A percentile compares a stretch with the other conserved stretches of the same genome.
phyloP scores from a whole-genome alignment of 2,329 filamentous ascomycete genomes.

The Pseudogymnoascus sp. region DNA sequence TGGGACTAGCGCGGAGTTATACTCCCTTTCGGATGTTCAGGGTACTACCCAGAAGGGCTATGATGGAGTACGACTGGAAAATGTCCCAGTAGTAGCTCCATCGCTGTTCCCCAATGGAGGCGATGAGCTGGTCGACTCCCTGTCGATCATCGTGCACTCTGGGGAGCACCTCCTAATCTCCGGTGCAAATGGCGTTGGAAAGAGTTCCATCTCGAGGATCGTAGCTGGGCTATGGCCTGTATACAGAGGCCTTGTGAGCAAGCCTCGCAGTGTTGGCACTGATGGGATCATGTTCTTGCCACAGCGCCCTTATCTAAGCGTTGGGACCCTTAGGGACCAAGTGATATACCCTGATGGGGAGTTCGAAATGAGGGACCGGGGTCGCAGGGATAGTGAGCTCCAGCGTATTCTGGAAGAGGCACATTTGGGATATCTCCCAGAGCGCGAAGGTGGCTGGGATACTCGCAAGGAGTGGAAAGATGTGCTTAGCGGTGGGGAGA shows the following conservation, averaged over 20 bases:
- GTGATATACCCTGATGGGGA: conserved; percentile 97
- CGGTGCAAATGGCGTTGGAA: conserved; percentile 89
- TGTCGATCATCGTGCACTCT: conserved; percentile 81
- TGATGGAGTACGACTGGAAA: conserved; percentile 85
- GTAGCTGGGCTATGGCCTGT: conserved; percentile 93
- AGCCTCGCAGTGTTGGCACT: conserved; percentile 69
- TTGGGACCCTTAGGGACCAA: conserved; percentile 89
- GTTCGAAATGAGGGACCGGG: conserved; percentile 80
- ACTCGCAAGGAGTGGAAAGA: conserved; percentile 98
- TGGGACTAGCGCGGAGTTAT: conserved; percentile 67
- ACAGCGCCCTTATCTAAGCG: conserved; percentile 84
- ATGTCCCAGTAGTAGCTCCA: conserved; percentile 88
- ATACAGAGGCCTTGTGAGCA: conserved; percentile 84
- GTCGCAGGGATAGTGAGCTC: conserved; percentile 71
- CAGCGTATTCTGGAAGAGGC: conserved; percentile 74
- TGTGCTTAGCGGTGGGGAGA: conserved; percentile 92
- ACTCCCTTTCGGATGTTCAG: conserved; percentile 83
- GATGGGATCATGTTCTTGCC: conserved; percentile 99
- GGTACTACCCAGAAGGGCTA: conserved; percentile 93
- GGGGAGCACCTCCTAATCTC: conserved; percentile 95
- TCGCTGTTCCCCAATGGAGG: conserved; percentile 82
- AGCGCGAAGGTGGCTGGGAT: conserved; percentile 93
- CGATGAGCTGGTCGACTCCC: conserved; percentile 80
- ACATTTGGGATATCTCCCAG: conserved; percentile 77
- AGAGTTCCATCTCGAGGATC: conserved; percentile 79